Conservation (phyloP, 306 rosid genomes). For the Argentina anserina region DNA sequence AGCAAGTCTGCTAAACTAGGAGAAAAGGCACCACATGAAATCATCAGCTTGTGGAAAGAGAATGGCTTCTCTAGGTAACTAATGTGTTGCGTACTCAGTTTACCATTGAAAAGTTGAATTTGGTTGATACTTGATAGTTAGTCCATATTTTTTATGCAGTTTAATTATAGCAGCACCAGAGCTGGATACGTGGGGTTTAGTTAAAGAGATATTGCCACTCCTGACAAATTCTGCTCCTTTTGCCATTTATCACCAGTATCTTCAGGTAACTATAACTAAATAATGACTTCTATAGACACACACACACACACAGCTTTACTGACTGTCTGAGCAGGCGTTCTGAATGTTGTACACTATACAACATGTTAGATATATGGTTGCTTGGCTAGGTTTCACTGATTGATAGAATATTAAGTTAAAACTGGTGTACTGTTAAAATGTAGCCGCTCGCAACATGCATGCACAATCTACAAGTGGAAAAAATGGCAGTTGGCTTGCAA, state of each 20-base stretch:
- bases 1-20: constrained; percentile 66
- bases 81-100: constrained; percentile 3
- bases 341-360: not conserved
- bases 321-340: not conserved
- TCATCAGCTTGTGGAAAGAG: constrained; percentile 67
- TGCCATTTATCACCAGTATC: constrained; percentile 88
- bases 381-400: not conserved
- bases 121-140: not conserved
- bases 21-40: constrained; percentile 62
- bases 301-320: not conserved
- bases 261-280: constrained; percentile 53
- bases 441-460: constrained; percentile 96
- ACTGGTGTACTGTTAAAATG: constrained; percentile 1
- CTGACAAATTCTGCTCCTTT: constrained; percentile 88
- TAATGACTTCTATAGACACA: too few species aligned
- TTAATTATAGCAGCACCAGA: constrained; percentile 85
- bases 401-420: not conserved
- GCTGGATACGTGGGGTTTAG: constrained; percentile 64
- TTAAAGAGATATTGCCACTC: constrained; percentile 65
- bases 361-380: not conserved
- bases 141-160: constrained; percentile 35
- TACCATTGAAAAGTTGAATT: not conserved
- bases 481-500: constrained; percentile 92
- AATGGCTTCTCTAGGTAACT: constrained; percentile 85
- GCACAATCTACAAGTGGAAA: constrained; percentile 76